Conservation (phyloP, 1,284 basidiomycete species). For the Agaricales sp. region DNA sequence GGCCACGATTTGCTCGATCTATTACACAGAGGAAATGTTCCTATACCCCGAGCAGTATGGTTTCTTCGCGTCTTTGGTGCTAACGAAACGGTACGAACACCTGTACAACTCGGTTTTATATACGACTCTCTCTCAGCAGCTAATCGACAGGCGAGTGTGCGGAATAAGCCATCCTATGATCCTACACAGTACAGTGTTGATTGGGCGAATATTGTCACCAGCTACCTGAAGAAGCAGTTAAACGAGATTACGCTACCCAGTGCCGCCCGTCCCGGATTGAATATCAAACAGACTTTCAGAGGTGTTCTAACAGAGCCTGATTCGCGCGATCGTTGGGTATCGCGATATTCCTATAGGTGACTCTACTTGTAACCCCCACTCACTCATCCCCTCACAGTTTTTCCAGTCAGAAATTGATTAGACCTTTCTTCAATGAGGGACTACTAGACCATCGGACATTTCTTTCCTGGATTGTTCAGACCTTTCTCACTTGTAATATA, state of each 20-base stretch:
- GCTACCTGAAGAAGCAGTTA: slow-evolving; percentile 88
- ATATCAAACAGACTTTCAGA: slow-evolving; percentile 73
- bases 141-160: slow-evolving; percentile 27
- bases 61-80: slow-evolving; percentile 92
- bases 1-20: slow-evolving; percentile 88
- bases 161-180: slow-evolving; percentile 65
- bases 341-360: slow-evolving; percentile 74
- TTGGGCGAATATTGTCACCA: slow-evolving; percentile 80
- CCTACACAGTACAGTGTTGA: slow-evolving; percentile 83
- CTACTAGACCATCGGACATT: slow-evolving; percentile 79
- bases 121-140: slow-evolving; percentile 1
- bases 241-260: slow-evolving; percentile 76
- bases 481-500: slow-evolving; percentile 66
- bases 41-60: slow-evolving; percentile 87
- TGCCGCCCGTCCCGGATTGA: slow-evolving; percentile 60
- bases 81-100: slow-evolving; percentile 73
- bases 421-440: slow-evolving; percentile 71
- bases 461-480: slow-evolving; percentile 77
- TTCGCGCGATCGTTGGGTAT: slow-evolving; percentile 67
- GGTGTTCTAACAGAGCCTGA: slow-evolving; percentile 65
- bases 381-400: neutral
- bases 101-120: slow-evolving; percentile 3
- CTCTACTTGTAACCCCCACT: slow-evolving; percentile 13
- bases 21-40: slow-evolving; percentile 74
- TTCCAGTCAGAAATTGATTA: slow-evolving; percentile 62